Conservation (phyloP, 2,329 filamentous ascomycete species). For the Fragosphaeria purpurea region DNA sequence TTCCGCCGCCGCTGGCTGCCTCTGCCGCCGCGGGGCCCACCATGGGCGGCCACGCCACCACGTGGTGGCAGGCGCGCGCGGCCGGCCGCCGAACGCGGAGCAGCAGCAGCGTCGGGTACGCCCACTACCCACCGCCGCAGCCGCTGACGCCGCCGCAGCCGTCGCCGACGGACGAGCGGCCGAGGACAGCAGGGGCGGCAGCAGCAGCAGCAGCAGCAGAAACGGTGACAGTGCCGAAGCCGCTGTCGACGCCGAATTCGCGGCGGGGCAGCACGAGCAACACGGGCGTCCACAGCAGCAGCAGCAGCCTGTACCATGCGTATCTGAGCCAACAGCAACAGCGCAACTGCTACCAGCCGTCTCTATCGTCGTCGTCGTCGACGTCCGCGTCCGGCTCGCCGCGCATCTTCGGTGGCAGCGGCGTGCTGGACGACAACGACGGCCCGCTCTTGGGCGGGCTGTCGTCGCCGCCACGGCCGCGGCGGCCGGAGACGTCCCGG, state of each 20-base stretch:
- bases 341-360: no score
- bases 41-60: constrained; percentile 4
- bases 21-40: no score
- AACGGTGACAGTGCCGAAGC: constrained; percentile 20
- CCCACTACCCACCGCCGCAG: constrained; percentile 1
- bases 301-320: constrained; percentile 3
- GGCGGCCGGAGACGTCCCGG: no score
- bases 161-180: neutral
- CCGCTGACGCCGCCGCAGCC: constrained; percentile 1
- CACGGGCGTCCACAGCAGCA: neutral
- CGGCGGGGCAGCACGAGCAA: no score
- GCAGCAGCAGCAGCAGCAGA: constrained; percentile 10
- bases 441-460: constrained; percentile 35
- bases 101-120: constrained; percentile 31
- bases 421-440: constrained; percentile 23
- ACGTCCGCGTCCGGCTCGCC: neutral
- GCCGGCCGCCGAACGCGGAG: constrained; percentile 38
- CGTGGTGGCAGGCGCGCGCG: constrained; percentile 28
- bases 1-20: no score
- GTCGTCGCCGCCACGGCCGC: constrained; percentile 33
- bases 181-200: neutral
- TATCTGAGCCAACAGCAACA: neutral
- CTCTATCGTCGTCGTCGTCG: neutral
- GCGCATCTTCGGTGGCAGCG: neutral
- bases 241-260: constrained; percentile 21